Percentiles rank a stretch among this genome's conserved stretches.
Evolutionary conservation across 345 rosid genomes (phyloP).

Genomic region (Heritiera fomes): DNA sequence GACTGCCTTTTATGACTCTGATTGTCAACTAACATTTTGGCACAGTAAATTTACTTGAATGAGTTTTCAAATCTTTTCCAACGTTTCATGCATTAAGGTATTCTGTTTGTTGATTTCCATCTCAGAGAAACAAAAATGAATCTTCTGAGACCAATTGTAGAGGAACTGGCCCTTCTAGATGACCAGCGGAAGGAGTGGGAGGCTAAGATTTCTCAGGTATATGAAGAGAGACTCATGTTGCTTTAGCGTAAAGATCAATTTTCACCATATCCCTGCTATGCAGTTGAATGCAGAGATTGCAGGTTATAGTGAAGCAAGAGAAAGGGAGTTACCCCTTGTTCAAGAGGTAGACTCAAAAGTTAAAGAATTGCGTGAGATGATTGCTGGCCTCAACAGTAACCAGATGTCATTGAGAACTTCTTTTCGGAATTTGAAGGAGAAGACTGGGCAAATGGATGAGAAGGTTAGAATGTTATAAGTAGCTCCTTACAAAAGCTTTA

Average conservation of each 20-base stretch:
- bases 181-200: constrained; percentile 69
- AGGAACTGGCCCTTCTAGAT: constrained; percentile 67
- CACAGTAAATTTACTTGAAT: not conserved
- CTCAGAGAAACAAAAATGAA: constrained; percentile 72
- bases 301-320: constrained; percentile 60
- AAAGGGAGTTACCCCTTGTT: constrained; percentile 68
- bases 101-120: constrained; percentile 18
- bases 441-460: constrained; percentile 55
- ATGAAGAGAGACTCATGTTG: not conserved
- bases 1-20: not conserved
- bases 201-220: constrained; percentile 69
- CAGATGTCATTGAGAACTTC: constrained; percentile 68
- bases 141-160: constrained; percentile 45
- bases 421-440: constrained; percentile 62
- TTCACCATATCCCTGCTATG: constrained; percentile 30
- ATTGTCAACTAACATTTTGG: not conserved
- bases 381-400: constrained; percentile 67
- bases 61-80: not conserved
- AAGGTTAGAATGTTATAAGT: constrained; percentile 41
- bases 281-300: constrained; percentile 79
- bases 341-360: constrained; percentile 64
- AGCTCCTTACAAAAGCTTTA: not conserved
- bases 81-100: not conserved
- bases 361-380: constrained; percentile 60
- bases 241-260: constrained; percentile 14